Conservation (phyloP, 768 basidiomycete genomes). For the Botryobasidium botryosum region DNA sequence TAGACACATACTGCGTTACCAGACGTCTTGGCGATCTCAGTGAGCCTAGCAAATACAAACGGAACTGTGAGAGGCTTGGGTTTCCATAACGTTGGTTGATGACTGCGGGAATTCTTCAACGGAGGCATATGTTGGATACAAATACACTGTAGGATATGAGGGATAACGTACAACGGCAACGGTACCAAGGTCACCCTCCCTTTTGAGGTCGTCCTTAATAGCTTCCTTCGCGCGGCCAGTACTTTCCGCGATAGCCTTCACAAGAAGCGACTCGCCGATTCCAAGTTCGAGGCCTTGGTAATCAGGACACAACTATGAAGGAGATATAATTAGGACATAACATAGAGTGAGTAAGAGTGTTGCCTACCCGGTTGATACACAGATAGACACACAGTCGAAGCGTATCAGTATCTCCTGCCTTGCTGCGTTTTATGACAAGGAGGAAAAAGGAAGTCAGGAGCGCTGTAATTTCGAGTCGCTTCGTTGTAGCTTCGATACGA, state of each 20-base stretch:
- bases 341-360: background rate
- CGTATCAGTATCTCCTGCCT: conserved; percentile 50
- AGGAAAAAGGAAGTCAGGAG: conserved; percentile 78
- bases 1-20: conserved; percentile 53
- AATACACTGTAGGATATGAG: background rate
- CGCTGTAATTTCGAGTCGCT: conserved; percentile 82
- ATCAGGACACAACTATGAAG: conserved; percentile 73
- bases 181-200: conserved; percentile 85
- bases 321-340: conserved; percentile 2
- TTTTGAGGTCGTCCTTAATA: conserved; percentile 85
- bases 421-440: conserved; percentile 76
- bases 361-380: conserved; percentile 82
- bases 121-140: background rate
- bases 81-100: conserved; percentile 86
- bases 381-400: conserved; percentile 84
- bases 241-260: conserved; percentile 90
- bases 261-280: conserved; percentile 83
- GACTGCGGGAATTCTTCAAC: conserved; percentile 73
- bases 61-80: conserved; percentile 80
- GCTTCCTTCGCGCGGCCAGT: conserved; percentile 72
- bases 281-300: conserved; percentile 91
- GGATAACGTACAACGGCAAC: conserved; percentile 68
- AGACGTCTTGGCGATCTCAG: conserved; percentile 72
- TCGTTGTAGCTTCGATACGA: conserved; percentile 85
- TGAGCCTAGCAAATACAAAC: conserved; percentile 76